phyloP scores from a whole-genome alignment of 2,329 filamentous ascomycete genomes.

The Emericellopsis atlantica region DNA sequence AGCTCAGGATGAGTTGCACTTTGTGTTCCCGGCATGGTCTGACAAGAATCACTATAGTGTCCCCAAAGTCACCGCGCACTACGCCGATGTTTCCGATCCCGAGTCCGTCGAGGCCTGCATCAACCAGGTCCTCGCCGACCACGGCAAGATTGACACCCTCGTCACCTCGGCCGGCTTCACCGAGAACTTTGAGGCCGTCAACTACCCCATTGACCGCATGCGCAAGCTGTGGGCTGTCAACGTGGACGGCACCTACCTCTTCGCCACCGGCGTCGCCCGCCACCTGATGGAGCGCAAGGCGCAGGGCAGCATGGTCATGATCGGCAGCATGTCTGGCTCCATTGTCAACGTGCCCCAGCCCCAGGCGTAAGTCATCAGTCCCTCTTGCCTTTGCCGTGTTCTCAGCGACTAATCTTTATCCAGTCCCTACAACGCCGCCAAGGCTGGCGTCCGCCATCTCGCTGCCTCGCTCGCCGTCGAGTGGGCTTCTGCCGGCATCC shows the following conservation, averaged over 20 bases:
- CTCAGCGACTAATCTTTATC: background rate
- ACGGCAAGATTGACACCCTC: slow-evolving; percentile 79
- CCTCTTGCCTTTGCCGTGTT: background rate
- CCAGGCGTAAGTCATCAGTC: slow-evolving; percentile 41
- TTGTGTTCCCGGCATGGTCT: too few species aligned
- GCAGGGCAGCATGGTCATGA: slow-evolving; percentile 80
- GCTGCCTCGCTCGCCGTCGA: slow-evolving; percentile 83
- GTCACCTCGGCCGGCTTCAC: slow-evolving; percentile 96
- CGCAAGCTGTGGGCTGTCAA: slow-evolving; percentile 93
- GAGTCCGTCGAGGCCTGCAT: slow-evolving; percentile 67
- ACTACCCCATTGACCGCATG: slow-evolving; percentile 82
- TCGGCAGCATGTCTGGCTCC: slow-evolving; percentile 86
- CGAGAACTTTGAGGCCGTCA: slow-evolving; percentile 86
- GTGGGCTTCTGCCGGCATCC: slow-evolving; percentile 78
- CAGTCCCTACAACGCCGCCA: slow-evolving; percentile 76
- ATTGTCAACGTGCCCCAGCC: slow-evolving; percentile 95
- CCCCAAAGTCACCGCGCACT: slow-evolving; percentile 81
- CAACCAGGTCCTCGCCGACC: slow-evolving; percentile 39
- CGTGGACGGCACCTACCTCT: slow-evolving; percentile 83
- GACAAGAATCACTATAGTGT: slow-evolving; percentile 28
- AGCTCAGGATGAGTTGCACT: too few species aligned
- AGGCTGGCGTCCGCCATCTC: slow-evolving; percentile 83
- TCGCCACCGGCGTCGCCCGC: slow-evolving; percentile 71
- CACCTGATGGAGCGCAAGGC: slow-evolving; percentile 76
- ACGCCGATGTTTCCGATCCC: slow-evolving; percentile 72